Evolutionary conservation across 2,329 filamentous ascomycete species (phyloP).

Genomic region (Alternaria arbusti): DNA sequence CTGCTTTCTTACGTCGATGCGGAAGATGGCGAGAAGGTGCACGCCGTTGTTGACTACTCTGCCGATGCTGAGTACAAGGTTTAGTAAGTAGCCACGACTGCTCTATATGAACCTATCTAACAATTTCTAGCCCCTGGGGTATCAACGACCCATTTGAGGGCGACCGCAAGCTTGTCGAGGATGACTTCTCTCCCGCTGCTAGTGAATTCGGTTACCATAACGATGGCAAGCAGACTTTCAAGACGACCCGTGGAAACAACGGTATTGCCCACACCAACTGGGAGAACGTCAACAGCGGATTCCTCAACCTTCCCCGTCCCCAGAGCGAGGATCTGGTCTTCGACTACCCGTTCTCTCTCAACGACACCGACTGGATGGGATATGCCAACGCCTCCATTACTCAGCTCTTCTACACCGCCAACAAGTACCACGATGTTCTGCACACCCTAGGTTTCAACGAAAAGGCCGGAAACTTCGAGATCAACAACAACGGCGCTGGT

Average conservation of each 20-base stretch:
- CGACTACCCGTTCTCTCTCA: constrained; percentile 36
- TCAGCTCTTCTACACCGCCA: constrained; percentile 67
- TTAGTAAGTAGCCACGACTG: constrained; percentile 47
- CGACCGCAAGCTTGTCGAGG: constrained; percentile 50
- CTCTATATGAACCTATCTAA: constrained; percentile 3
- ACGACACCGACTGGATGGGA: constrained; percentile 27
- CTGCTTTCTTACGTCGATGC: constrained; percentile 66
- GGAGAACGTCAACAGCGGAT: constrained; percentile 46
- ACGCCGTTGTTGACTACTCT: constrained; percentile 65
- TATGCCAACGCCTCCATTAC: constrained; percentile 64
- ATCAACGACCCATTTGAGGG: constrained; percentile 62
- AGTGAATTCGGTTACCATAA: constrained; percentile 63
- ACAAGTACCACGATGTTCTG: constrained; percentile 66
- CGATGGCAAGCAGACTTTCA: constrained; percentile 57
- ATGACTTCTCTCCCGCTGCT: constrained; percentile 57
- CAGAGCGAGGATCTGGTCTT: constrained; percentile 54
- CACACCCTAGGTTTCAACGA: constrained; percentile 65
- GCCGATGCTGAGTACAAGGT: constrained; percentile 63
- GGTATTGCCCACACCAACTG: constrained; percentile 62
- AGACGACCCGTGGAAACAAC: constrained; percentile 65
- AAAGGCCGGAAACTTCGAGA: constrained; percentile 65
- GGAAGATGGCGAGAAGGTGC: constrained; percentile 53
- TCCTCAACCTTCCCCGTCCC: constrained; percentile 61
- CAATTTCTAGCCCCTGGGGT: constrained; percentile 51
- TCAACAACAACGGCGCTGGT: constrained; percentile 62